Percentiles rank a stretch among this genome's conserved stretches.
Conservation (phyloP, 1,139 yeast genomes). For the Taphrina deformans region DNA sequence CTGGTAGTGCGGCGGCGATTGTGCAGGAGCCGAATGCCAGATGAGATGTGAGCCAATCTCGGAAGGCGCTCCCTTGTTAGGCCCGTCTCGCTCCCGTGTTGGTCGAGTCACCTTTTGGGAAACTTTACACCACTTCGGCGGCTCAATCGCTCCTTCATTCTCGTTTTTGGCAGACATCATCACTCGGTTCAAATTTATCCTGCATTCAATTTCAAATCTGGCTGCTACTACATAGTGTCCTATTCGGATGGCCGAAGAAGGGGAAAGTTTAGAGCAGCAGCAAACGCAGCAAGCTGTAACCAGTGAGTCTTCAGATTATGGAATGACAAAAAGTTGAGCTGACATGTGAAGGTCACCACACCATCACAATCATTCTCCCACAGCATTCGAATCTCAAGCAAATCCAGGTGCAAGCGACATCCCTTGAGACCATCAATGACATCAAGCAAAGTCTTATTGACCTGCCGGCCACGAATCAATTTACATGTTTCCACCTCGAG, state of each 20-base stretch:
- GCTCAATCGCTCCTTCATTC: not conserved
- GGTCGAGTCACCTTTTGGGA: no score
- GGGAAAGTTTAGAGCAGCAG: not conserved
- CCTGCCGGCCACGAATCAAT: conserved; percentile 57
- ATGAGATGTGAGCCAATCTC: no score
- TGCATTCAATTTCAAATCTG: no score
- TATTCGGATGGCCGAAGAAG: not conserved
- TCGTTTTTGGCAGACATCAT: not conserved
- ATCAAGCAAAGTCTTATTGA: conserved; percentile 60
- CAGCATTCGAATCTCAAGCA: conserved; percentile 7
- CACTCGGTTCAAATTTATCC: no score
- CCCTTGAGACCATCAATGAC: conserved; percentile 58
- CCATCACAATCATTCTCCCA: conserved; percentile 21
- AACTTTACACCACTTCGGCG: no score
- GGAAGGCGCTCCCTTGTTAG: no score
- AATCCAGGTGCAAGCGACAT: conserved; percentile 26
- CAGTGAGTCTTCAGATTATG: not conserved
- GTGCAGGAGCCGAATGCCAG: no score
- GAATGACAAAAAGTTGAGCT: not conserved
- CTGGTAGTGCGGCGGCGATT: no score
- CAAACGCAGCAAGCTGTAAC: not conserved
- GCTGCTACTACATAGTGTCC: not conserved
- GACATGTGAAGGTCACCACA: conserved; percentile 18
- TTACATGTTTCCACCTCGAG: conserved; percentile 60
- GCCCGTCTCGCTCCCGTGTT: no score